These are phyloP conservation scores for Coniochaeta sp. DNA, from an alignment of 2,329 filamentous ascomycete species.

Conservation along the genomic window DNA sequence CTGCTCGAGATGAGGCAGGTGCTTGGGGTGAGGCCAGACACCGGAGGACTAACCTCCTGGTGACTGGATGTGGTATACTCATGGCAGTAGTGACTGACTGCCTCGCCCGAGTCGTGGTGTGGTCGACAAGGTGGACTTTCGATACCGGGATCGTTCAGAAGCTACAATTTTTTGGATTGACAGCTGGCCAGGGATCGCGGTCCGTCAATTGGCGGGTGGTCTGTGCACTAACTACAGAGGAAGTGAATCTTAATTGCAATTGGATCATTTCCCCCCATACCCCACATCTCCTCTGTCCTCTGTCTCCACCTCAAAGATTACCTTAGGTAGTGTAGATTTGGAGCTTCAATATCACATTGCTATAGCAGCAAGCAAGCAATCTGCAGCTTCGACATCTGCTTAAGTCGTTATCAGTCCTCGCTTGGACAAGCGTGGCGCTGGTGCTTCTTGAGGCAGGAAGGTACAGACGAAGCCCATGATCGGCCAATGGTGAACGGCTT, in stretches of 20 bases:
- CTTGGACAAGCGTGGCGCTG: background rate
- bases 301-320: background rate
- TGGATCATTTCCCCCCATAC: too few species aligned
- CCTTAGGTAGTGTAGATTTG: too few species aligned
- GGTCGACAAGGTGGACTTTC: conserved; percentile 1
- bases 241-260: too few species aligned
- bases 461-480: conserved; percentile 5
- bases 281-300: too few species aligned
- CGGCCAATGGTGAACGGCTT: conserved; percentile 11
- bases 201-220: background rate
- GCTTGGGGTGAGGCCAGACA: conserved; percentile 30
- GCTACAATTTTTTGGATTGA: conserved; percentile 4
- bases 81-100: conserved; percentile 21
- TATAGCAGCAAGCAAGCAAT: too few species aligned
- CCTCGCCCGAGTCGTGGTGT: background rate
- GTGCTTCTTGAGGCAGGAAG: background rate
- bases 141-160: background rate
- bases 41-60: conserved; percentile 44
- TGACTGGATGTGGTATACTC: conserved; percentile 45
- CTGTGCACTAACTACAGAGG: background rate
- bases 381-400: too few species aligned
- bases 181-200: background rate
- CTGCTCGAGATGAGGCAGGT: conserved; percentile 24
- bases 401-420: background rate
- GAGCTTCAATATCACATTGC: too few species aligned